A percentile compares a stretch with the other conserved stretches of the same genome.
phyloP scores from a whole-genome alignment of 2,329 filamentous ascomycete genomes.

The Colletotrichum musae region DNA sequence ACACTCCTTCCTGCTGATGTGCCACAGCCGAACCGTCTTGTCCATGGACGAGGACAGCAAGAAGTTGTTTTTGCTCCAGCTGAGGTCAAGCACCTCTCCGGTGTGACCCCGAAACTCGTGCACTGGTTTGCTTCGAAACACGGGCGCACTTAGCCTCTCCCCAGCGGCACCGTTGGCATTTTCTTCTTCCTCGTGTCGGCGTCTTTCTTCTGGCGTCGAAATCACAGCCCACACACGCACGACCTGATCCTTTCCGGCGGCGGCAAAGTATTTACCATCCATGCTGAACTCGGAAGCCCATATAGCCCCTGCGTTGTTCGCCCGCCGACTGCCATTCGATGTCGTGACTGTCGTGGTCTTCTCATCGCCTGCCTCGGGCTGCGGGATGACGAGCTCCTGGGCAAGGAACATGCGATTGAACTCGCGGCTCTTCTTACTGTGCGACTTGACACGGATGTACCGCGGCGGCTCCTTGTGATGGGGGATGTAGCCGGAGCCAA shows the following conservation, averaged over 20 bases:
- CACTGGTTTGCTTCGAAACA: conserved; percentile 85
- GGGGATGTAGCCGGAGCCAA: conserved; percentile 82
- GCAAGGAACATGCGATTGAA: conserved; percentile 93
- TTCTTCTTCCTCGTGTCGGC: conserved; percentile 80
- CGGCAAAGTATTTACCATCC: conserved; percentile 91
- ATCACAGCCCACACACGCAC: conserved; percentile 93
- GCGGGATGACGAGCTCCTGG: conserved; percentile 77
- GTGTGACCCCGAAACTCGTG: conserved; percentile 88
- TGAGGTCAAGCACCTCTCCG: conserved; percentile 89
- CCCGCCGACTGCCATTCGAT: conserved; percentile 45
- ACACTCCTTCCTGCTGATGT: conserved; percentile 86
- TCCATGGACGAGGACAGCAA: conserved; percentile 97
- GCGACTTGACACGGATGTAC: conserved; percentile 88
- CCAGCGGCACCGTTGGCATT: conserved; percentile 59
- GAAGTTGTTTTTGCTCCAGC: conserved; percentile 99
- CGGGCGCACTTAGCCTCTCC: conserved; percentile 86
- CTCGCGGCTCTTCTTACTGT: conserved; percentile 84
- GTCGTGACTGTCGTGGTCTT: conserved; percentile 56
- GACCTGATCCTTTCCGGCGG: conserved; percentile 89
- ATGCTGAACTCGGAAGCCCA: conserved; percentile 96
- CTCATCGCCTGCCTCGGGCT: conserved; percentile 15
- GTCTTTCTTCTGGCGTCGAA: conserved; percentile 83
- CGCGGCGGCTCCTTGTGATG: conserved; percentile 89
- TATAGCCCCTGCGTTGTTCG: conserved; percentile 72
- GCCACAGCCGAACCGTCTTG: conserved; percentile 96